Evolutionary conservation across 2,329 filamentous ascomycete species (phyloP).

Genomic region (Diaporthe amygdali): DNA sequence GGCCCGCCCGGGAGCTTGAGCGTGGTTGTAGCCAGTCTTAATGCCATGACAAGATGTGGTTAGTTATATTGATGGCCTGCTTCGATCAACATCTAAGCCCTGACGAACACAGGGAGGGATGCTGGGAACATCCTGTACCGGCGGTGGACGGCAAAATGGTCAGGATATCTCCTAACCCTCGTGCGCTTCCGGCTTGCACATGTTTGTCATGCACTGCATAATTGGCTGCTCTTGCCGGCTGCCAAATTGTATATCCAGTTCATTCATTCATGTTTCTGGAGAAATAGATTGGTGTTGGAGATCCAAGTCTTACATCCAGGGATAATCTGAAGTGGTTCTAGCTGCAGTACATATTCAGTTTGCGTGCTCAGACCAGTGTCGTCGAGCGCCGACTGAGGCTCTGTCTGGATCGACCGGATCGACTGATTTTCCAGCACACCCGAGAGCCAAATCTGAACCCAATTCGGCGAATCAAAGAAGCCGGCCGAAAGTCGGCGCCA

Average conservation of each 20-base stretch:
- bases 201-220: neutral
- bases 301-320: too few species aligned
- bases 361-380: neutral
- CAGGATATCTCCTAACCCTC: neutral
- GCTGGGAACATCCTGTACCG: neutral
- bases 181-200: neutral
- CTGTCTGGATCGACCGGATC: neutral
- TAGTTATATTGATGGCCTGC: neutral
- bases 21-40: neutral
- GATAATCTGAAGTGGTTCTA: too few species aligned
- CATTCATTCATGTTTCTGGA: too few species aligned
- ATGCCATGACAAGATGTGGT: neutral
- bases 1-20: neutral
- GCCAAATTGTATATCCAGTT: too few species aligned
- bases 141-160: neutral
- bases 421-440: neutral
- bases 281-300: too few species aligned
- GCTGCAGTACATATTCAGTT: neutral
- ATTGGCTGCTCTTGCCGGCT: neutral
- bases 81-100: neutral
- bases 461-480: neutral
- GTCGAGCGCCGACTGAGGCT: neutral
- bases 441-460: neutral
- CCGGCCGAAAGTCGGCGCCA: neutral
- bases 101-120: neutral